Base-by-base conservation (phyloP, 169 alveolate genomes). In the Perkinsus olseni region DNA sequence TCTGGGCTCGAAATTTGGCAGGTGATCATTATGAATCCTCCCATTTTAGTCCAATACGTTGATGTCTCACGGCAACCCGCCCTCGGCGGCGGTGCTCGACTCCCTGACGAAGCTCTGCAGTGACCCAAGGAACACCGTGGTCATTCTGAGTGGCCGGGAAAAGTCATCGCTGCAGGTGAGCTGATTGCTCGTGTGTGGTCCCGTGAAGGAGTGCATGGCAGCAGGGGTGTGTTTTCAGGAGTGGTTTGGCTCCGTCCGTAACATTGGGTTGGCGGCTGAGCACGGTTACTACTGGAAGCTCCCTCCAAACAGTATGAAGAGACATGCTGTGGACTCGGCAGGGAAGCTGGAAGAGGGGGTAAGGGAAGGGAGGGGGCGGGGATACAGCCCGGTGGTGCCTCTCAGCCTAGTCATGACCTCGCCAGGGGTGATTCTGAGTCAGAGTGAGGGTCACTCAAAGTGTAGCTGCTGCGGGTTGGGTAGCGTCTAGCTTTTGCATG, bases 171-270 rank as follows among this genome's bases (percentile, higher is more conserved):
- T 93, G 31, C 82, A 62, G 82, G 82, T 28, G 34, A 62, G 82
- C 82, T 21, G 62, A 62, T 3, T 13, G 82, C 31, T 28, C 31
- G 34, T 62, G 82, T 4, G 10, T 13, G 34, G 82, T 6, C 34
- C 13, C 37, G 1, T 62, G 36, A 6, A 0, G 82, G 31, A 62
- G 82, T 45, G 24, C 17, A 45, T 45, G 6, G 6, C 62, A 6
- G 62, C 34, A 6, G 4, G 37, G 31, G 31, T 8, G 82, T 62
- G 36, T 8, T 24, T 40, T 38, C 93, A 93, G 38, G 95, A 93
- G 10, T 93, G 95, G 95, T 93, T 93, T 91, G 95, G 95, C 6
- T 93, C 92, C 20, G 93, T 93, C 36, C 94, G 93, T 17, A 93
- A 93, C 38, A 91, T 93, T 38, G 95, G 95, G 1, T 34, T 93